Evolutionary conservation across 108 stramenopile genomes (phyloP).

Genomic region (Nitzschia inconspicua): DNA sequence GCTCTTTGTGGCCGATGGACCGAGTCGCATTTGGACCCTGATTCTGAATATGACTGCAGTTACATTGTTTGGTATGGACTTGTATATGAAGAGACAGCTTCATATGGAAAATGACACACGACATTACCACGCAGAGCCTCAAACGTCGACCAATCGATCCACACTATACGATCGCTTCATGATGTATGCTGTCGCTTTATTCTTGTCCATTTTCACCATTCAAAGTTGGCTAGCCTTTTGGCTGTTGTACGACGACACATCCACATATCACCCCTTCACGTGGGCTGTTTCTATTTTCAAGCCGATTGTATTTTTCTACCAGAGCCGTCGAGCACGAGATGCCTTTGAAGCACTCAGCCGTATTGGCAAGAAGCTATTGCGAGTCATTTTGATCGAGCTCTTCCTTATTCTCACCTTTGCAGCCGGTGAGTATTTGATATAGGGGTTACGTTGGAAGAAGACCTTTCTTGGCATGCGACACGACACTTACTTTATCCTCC

Average conservation of each 20-base stretch:
- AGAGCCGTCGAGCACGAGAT: constrained; percentile 29
- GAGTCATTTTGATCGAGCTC: constrained; percentile 46
- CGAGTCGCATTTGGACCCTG: constrained; percentile 1
- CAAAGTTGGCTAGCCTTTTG: constrained; percentile 13
- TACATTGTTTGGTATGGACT: constrained; percentile 8
- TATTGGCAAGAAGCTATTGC: constrained; percentile 27
- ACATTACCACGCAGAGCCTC: too few species aligned
- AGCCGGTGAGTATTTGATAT: too few species aligned
- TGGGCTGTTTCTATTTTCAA: constrained; percentile 33
- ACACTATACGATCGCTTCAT: too few species aligned
- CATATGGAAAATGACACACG: too few species aligned
- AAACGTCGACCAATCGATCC: too few species aligned
- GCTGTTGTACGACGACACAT: constrained; percentile 3
- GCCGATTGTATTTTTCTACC: constrained; percentile 51
- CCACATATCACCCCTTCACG: constrained; percentile 6
- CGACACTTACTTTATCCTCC: too few species aligned
- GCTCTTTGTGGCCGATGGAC: constrained; percentile 17
- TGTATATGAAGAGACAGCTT: constrained; percentile 11
- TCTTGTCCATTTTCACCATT: constrained; percentile 9
- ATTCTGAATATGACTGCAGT: constrained; percentile 7
- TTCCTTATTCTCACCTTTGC: constrained; percentile 48
- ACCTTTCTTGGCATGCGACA: too few species aligned
- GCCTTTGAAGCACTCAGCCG: constrained; percentile 42
- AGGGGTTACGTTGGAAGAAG: too few species aligned
- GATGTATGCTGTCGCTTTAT: constrained; percentile 14